Conservation (phyloP, 331 rosid species). For the Acacia pycnantha region DNA sequence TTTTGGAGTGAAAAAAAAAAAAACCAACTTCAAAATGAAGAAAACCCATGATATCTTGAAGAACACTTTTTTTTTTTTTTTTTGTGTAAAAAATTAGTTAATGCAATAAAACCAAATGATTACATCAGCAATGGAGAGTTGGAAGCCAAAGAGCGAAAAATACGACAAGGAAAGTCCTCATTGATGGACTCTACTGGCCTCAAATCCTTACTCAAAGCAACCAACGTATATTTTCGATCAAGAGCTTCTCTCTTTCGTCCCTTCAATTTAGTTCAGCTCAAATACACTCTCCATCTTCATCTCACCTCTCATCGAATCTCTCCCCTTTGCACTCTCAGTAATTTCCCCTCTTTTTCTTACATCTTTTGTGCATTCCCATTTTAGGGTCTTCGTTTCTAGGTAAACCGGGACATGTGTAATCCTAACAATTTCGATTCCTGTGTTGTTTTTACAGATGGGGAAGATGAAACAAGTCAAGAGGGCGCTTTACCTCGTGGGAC, state of each 20-base stretch:
- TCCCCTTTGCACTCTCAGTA: conserved; percentile 40
- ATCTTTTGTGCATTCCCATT: not conserved
- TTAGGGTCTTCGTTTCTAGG: not conserved
- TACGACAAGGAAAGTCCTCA: not conserved
- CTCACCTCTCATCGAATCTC: conserved; percentile 14
- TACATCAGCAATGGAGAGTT: not conserved
- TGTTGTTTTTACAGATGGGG: conserved; percentile 10
- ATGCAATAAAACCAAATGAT: too few species aligned
- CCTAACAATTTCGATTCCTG: not conserved
- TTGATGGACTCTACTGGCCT: conserved; percentile 33
- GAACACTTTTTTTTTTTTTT: too few species aligned
- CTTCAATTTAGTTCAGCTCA: conserved; percentile 20
- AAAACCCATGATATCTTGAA: too few species aligned
- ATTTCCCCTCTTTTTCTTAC: not conserved
- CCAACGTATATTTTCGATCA: conserved; percentile 29
- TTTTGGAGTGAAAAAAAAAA: too few species aligned
- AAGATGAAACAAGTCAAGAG: conserved; percentile 34
- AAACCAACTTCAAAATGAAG: too few species aligned
- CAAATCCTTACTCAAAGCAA: conserved; percentile 20
- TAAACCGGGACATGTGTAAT: not conserved
- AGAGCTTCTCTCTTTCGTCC: conserved; percentile 32
- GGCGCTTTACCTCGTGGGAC: conserved; percentile 38
- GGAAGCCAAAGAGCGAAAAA: not conserved
- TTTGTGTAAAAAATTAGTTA: too few species aligned
- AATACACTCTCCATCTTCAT: conserved; percentile 18